These are phyloP conservation scores for Garcia nutans DNA, from an alignment of 345 rosid species.

Conservation along the genomic window DNA sequence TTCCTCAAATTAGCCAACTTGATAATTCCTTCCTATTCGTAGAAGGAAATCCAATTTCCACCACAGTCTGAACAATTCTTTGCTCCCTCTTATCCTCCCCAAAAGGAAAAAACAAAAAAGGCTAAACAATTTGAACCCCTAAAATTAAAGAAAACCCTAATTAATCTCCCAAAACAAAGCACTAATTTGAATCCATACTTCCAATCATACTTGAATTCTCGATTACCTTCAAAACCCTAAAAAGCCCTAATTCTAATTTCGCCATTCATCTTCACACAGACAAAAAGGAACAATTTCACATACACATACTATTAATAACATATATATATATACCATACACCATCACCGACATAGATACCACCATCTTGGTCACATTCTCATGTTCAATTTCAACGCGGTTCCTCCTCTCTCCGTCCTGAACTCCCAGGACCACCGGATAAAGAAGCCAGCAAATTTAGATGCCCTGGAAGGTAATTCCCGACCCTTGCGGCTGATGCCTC, in stretches of 20 bases:
- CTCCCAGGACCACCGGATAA: constrained; percentile 33
- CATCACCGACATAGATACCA: constrained; percentile 16
- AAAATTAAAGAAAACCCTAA: constrained; percentile 23
- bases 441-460: constrained; percentile 35
- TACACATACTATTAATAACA: constrained; percentile 19
- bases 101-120: background rate
- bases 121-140: constrained; percentile 34
- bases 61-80: constrained; percentile 12
- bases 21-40: background rate
- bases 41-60: background rate
- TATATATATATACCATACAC: constrained; percentile 6
- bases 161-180: constrained; percentile 35
- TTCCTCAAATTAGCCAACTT: constrained; percentile 20
- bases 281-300: constrained; percentile 28
- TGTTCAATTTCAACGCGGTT: constrained; percentile 19
- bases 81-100: constrained; percentile 17
- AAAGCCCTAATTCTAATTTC: constrained; percentile 33
- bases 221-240: constrained; percentile 28
- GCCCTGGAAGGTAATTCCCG: constrained; percentile 36
- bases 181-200: constrained; percentile 30
- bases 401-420: constrained; percentile 37
- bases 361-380: background rate
- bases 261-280: constrained; percentile 36
- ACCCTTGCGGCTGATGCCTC: constrained; percentile 62
- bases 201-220: constrained; percentile 18